phyloP scores from a whole-genome alignment of 257 asterid species.

The Ligustrum vulgare region DNA sequence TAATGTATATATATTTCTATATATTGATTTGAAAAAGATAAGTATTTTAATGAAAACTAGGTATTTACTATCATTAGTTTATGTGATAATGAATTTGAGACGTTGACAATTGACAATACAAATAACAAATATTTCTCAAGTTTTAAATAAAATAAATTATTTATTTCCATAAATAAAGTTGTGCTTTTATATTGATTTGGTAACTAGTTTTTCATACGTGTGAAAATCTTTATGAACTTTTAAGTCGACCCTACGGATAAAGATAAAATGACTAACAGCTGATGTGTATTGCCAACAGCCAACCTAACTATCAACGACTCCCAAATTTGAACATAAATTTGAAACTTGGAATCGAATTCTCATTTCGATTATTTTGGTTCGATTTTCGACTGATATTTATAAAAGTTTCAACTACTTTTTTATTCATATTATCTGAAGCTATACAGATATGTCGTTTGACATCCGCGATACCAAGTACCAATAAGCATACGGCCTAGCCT shows the following conservation, averaged over 20 bases:
- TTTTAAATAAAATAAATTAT: not conserved
- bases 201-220: not conserved
- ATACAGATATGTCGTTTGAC: no score
- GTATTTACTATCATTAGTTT: not conserved
- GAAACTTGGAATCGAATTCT: conserved; percentile 1
- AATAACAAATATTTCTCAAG: not conserved
- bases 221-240: not conserved
- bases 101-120: not conserved
- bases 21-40: no score
- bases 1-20: no score
- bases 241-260: conserved; percentile 13
- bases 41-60: not conserved
- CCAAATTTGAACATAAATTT: conserved; percentile 13
- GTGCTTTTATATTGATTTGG: not conserved
- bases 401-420: not conserved
- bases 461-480: no score
- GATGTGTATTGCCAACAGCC: conserved; percentile 20
- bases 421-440: not conserved
- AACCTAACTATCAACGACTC: not conserved
- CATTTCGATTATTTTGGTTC: not conserved
- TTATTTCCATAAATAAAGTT: no score
- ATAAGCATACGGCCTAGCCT: no score
- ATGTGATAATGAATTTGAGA: not conserved
- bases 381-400: no score
- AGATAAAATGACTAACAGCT: conserved; percentile 18